Conservation (phyloP, 1,284 basidiomycete species). For the Ustilago bromivora region DNA sequence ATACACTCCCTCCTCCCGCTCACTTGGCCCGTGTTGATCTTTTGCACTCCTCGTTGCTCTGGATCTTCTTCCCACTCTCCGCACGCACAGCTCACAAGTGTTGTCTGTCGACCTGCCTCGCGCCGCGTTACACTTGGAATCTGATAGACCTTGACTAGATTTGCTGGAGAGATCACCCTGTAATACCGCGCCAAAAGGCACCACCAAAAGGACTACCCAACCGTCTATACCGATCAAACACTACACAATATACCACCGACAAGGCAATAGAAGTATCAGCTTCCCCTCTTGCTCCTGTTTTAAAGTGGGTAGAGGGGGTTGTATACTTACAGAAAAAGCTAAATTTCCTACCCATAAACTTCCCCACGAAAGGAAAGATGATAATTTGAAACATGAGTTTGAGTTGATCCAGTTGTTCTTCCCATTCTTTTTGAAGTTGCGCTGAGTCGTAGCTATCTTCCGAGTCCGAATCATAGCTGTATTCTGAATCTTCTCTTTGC, state of each 20-base stretch:
- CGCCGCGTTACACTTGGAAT: too few species aligned
- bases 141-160: too few species aligned
- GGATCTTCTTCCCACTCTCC: too few species aligned
- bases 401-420: conserved; percentile 49
- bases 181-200: conserved; percentile 23
- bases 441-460: conserved; percentile 8
- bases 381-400: conserved; percentile 52
- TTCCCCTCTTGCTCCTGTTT: background rate
- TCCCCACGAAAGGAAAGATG: conserved; percentile 51
- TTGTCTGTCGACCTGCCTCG: too few species aligned
- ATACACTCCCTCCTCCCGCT: background rate
- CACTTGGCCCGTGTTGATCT: too few species aligned
- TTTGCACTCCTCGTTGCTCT: too few species aligned
- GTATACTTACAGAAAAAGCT: conserved; percentile 46
- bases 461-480: background rate
- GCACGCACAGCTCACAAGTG: too few species aligned
- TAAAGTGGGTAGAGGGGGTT: background rate
- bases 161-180: background rate
- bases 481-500: background rate
- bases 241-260: conserved; percentile 9
- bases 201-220: conserved; percentile 18
- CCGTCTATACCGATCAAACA: conserved; percentile 32
- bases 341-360: conserved; percentile 51
- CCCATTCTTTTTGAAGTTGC: conserved; percentile 50
- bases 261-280: background rate